Conservation (phyloP, 441 rosid species). For the Brassica hybrid region DNA sequence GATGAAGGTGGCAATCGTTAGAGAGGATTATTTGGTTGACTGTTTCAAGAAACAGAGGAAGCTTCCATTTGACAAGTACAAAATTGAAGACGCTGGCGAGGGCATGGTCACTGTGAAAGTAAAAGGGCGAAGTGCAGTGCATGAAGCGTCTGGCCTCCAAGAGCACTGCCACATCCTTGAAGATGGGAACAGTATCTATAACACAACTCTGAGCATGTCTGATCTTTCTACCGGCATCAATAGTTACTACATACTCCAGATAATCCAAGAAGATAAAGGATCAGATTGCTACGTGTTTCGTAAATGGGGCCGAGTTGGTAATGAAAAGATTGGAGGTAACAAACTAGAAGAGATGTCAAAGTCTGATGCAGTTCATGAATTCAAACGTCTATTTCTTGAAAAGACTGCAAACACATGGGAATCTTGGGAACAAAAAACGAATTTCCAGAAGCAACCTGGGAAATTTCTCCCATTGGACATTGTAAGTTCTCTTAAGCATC, state of each 20-base stretch:
- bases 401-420: conserved; percentile 97
- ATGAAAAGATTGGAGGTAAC: conserved; percentile 78
- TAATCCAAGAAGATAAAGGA: conserved; percentile 89
- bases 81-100: conserved; percentile 73
- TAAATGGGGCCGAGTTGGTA: conserved; percentile 98
- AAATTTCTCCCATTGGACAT: conserved; percentile 91
- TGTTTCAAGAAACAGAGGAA: conserved; percentile 78
- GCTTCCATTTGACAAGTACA: conserved; percentile 80
- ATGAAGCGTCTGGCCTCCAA: conserved; percentile 91
- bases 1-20: conserved; percentile 82
- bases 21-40: conserved; percentile 86
- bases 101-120: conserved; percentile 88
- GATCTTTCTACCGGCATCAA: conserved; percentile 94
- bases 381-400: conserved; percentile 80
- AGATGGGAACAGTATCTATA: conserved; percentile 86
- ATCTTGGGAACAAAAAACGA: conserved; percentile 81
- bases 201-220: conserved; percentile 93
- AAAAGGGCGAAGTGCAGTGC: conserved; percentile 95
- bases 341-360: conserved; percentile 80
- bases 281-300: conserved; percentile 80
- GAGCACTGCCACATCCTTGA: conserved; percentile 96
- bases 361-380: conserved; percentile 79
- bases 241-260: conserved; percentile 95
- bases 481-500: conserved; percentile 48
- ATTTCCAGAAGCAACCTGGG: conserved; percentile 88